Evolutionary conservation across 805 yeast species (phyloP), one percentile per base, ranked within the genome.

Genomic region (Candida gorgasii): DNA sequence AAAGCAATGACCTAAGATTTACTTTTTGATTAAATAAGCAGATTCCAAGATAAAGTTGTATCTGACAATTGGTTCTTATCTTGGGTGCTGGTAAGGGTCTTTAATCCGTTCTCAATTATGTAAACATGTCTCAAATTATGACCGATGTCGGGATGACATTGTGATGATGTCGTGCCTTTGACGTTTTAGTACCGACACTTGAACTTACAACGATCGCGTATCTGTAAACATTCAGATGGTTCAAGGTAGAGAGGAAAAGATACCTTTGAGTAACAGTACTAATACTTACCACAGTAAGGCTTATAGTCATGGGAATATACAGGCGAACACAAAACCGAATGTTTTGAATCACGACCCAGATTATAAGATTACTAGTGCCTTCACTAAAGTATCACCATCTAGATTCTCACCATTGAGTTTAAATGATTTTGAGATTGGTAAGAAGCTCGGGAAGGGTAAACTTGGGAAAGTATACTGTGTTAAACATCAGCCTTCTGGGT

Each of bases 391-490:
- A 20, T 22, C 28, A 9, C 37, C 37, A 11, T 34, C 37, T 3
- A 34, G 12, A 7, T 34, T 34, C 13, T 19, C 43, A 23, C 17
- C 24, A 6, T 18, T 39, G 7, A 38, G 29, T 0, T 61, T 82
- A 16, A 63, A 69, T 20, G 93, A 87, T 57, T 92, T 92, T 63
- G 96, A 89, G 52, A 75, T 92, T 32, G 98, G 97, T 13, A 77
- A 82, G 41, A 82, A 84, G 44, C 72, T 92, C 37, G 99, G 98
- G 0, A 89, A 87, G 58, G 99, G 99, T 5, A 89, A 89, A 61
- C 82, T 90, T 55, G 99, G 99, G 7, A 82, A 80, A 54, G 98
- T 93, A 1, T 90, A 89, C 62, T 86, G 96, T 58, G 97, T 85
- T 7, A 75, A 76, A 43, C 97, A 89, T 59, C 82, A 78, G 50